Base-by-base conservation (phyloP, 768 basidiomycete genomes). In the Amanita pseudoporphyria region DNA sequence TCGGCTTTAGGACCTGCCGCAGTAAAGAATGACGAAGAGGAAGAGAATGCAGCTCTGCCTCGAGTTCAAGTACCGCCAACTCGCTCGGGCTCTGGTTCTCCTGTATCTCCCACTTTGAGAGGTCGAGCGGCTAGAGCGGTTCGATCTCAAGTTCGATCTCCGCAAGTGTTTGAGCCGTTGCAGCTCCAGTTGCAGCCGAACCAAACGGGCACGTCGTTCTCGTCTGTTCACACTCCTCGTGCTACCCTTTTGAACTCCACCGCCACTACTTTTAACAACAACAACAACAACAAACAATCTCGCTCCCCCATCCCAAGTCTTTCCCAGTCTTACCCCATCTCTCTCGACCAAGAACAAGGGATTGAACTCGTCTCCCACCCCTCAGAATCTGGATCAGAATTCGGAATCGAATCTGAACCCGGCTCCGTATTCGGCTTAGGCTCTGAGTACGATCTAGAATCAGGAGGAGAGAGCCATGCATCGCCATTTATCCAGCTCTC, bases 311-410 rank as follows among this genome's bases (percentile, higher is more conserved):
- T 43, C 14, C 40, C 22, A n/a, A 42, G 40, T 32, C 41, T 50
- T 14, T 50, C 49, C 19, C 40, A 50, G 43, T 33, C 40, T 19
- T 50, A 43, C 40, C 49, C 49, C 18, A 36, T 50, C 33, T 43
- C 49, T 3, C 49, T 50, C 16, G 49, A 50, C 40, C 41, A 50
- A 24, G 49, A 50, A 22, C 49, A 50, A 35, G 49, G 49, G 18
- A 50, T 50, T n/a, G 49, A 42, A 14, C 28, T 50, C 22, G 13
- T 50, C 0, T 50, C 40, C 14, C n/a, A 41, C 24, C 49, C 49
- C 13, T 35, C 49, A 1, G 30, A 16, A 26, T 40, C 47, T 5
- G 31, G 18, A 6, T 28, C 37, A 1, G 37, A 26, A 1, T 28
- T 28, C 38, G 26, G n/a, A 40, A 36, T 28, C 31, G 31, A 31